Evolutionary conservation across 345 rosid species (phyloP).

Genomic region (Abelmoschus esculentus): DNA sequence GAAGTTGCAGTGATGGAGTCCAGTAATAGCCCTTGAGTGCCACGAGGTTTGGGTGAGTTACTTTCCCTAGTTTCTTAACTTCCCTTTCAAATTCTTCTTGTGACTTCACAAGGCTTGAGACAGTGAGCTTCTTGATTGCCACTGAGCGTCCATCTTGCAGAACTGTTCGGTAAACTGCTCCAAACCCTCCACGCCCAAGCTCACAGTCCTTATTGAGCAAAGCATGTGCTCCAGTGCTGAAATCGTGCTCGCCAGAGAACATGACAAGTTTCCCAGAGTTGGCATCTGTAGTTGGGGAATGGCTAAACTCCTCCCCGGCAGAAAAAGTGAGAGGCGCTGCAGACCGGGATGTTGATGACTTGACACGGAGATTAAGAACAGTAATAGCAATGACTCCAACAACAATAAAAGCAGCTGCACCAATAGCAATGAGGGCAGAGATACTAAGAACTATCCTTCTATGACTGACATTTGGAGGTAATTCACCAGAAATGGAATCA

Average conservation of each 20-base stretch:
- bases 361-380: conserved; percentile 74
- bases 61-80: conserved; percentile 84
- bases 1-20: conserved; percentile 91
- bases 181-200: conserved; percentile 96
- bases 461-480: conserved; percentile 42
- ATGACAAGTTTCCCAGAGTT: conserved; percentile 98
- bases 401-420: conserved; percentile 22
- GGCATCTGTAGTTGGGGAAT: conserved; percentile 75
- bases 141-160: conserved; percentile 69
- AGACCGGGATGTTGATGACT: conserved; percentile 56
- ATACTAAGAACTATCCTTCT: conserved; percentile 80
- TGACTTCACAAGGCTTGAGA: conserved; percentile 91
- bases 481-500: conserved; percentile 31
- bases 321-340: conserved; percentile 69
- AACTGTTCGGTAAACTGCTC: conserved; percentile 77
- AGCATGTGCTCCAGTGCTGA: conserved; percentile 87
- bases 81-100: conserved; percentile 91
- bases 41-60: conserved; percentile 72
- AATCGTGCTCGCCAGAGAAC: conserved; percentile 94
- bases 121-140: conserved; percentile 96
- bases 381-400: conserved; percentile 50
- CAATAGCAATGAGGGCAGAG: conserved; percentile 76
- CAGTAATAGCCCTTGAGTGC: conserved; percentile 93
- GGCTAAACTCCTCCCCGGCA: conserved; percentile 73
- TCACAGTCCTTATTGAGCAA: conserved; percentile 95